Conservation (phyloP, 768 basidiomycete species). For the Pisolithus marmoratus region DNA sequence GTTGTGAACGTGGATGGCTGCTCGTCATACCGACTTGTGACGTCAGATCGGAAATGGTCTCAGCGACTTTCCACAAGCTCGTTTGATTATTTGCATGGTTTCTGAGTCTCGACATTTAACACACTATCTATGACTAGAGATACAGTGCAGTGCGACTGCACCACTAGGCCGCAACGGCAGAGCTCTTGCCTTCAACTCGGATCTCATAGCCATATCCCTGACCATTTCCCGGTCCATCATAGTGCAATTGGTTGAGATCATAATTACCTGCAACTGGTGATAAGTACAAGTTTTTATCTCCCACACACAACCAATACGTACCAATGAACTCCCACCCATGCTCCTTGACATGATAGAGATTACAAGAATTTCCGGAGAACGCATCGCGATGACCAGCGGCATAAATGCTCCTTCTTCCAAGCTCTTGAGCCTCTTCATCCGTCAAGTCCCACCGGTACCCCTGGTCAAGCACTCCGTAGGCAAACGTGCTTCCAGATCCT, state of each 20-base stretch:
- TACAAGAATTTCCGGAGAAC: constrained; percentile 93
- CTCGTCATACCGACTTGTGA: no score
- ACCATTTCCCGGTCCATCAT: constrained; percentile 76
- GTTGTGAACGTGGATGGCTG: no score
- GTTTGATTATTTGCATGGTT: background rate
- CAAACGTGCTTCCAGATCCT: constrained; percentile 96
- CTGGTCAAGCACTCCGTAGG: constrained; percentile 98
- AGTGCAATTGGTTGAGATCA: constrained; percentile 86
- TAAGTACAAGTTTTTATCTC: constrained; percentile 7
- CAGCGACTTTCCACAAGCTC: no score
- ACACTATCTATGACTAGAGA: constrained; percentile 2
- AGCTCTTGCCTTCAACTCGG: constrained; percentile 53
- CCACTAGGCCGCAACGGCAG: constrained; percentile 33
- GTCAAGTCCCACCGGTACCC: constrained; percentile 90
- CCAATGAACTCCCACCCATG: constrained; percentile 96
- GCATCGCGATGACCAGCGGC: constrained; percentile 97
- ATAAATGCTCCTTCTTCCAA: constrained; percentile 89
- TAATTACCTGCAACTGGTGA: constrained; percentile 64
- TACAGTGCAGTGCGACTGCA: constrained; percentile 17
- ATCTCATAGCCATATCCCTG: constrained; percentile 77
- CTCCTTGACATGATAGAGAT: constrained; percentile 93
- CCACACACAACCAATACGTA: constrained; percentile 32
- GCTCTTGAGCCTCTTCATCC: constrained; percentile 91
- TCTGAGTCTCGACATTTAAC: background rate
- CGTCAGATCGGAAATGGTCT: no score